Conservation (phyloP, 129 eudicot species). For the Pulicaria dysenterica region DNA sequence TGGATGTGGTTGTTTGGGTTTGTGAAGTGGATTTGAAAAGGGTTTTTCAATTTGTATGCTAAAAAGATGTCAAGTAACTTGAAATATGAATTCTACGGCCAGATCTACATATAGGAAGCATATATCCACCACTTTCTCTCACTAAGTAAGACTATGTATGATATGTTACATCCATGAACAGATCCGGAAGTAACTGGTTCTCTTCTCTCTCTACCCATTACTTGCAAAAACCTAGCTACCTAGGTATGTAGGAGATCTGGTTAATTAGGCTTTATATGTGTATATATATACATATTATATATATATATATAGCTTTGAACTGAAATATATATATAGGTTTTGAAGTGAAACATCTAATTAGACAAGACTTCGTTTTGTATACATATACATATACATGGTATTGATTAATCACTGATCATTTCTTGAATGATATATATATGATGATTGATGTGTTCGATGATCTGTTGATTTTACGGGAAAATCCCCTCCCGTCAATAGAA, state of each 20-base stretch:
- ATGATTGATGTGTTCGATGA: slow-evolving; percentile 27
- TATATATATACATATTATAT: no score
- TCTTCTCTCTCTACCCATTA: slow-evolving; percentile 53
- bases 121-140: slow-evolving; percentile 29
- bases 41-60: slow-evolving; percentile 35
- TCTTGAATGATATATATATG: not conserved
- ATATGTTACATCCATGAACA: slow-evolving; percentile 69
- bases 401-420: not conserved
- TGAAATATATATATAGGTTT: slow-evolving; percentile 3
- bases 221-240: slow-evolving; percentile 45
- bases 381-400: no score
- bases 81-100: slow-evolving; percentile 48
- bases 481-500: slow-evolving; percentile 40
- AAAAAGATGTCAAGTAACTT: slow-evolving; percentile 52
- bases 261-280: not conserved
- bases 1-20: slow-evolving; percentile 42
- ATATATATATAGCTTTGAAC: no score
- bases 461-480: not conserved
- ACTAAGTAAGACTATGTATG: slow-evolving; percentile 27
- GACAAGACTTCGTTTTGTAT: slow-evolving; percentile 15
- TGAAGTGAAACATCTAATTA: not conserved
- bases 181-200: slow-evolving; percentile 60
- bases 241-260: not conserved
- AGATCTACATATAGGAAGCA: slow-evolving; percentile 73
- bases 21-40: slow-evolving; percentile 20